phyloP scores from a whole-genome alignment of 352 stramenopile species.

The Phytophthora lateralis region DNA sequence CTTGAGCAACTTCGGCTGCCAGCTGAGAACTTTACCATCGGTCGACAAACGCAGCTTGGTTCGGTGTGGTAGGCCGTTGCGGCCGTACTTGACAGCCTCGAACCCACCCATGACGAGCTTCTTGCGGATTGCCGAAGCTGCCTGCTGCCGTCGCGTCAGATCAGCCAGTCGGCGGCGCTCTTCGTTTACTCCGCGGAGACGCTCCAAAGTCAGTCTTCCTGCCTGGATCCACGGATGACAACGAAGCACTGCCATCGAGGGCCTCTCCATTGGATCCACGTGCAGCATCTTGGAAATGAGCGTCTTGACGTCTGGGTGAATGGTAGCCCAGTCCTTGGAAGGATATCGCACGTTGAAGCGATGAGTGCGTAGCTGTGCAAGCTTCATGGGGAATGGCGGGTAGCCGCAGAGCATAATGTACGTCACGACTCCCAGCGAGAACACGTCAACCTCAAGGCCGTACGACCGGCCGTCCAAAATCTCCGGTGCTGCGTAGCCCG shows the following conservation, averaged over 20 bases:
- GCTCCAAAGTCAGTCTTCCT: conserved; percentile 54
- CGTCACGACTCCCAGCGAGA: conserved; percentile 88
- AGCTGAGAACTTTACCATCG: conserved; percentile 72
- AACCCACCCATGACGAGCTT: conserved; percentile 75
- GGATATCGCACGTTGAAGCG: conserved; percentile 85
- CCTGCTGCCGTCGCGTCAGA: conserved; percentile 65
- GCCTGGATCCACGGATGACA: conserved; percentile 69
- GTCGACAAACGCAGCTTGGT: conserved; percentile 78
- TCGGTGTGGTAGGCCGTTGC: conserved; percentile 74
- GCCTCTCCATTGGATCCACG: conserved; percentile 69
- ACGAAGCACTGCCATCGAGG: conserved; percentile 61
- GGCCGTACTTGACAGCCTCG: conserved; percentile 82
- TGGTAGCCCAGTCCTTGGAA: conserved; percentile 75
- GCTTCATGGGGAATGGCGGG: conserved; percentile 89
- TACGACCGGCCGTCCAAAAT: conserved; percentile 86
- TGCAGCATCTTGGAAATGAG: conserved; percentile 81
- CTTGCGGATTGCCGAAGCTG: conserved; percentile 68
- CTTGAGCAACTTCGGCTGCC: conserved; percentile 83
- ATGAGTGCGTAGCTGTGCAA: conserved; percentile 80
- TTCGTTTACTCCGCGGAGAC: conserved; percentile 48
- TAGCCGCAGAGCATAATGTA: conserved; percentile 92
- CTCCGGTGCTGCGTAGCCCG: conserved; percentile 83
- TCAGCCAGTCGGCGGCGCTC: conserved; percentile 50
- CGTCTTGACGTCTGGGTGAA: conserved; percentile 70
- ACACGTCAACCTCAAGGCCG: conserved; percentile 85